Base-by-base conservation (phyloP, 768 basidiomycete species). In the Termitomyces sp. region DNA sequence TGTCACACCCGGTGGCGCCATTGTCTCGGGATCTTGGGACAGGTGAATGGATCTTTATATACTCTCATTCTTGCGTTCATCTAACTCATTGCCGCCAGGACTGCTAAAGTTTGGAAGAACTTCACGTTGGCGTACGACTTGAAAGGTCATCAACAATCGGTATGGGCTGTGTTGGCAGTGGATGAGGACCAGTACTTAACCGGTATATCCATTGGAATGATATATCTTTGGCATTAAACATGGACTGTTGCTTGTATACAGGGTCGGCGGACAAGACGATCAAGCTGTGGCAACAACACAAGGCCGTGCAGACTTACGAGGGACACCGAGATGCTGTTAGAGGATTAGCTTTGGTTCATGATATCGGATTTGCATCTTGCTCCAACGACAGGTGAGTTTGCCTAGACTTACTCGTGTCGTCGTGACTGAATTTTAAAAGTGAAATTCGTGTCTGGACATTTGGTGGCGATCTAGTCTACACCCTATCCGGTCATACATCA, bases 1-100 rank as follows among this genome's bases (percentile, higher is more conserved):
- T 64, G 81, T 85, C 4, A 82, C 83, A 10, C 70, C 80, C 9
- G 78, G 79, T 45, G 91, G 92, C 15, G 77, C 82, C 47, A 86
- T 98, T 56, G 84, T 97, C 54, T 95, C 92, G 7, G 97, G 97
- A 18, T 96, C 93, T 40, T 99, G 97, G 97, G 97, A 98, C 73
- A 89, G 81, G 96, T 96, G 63, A 70, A 83, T 71, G 11, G 43
- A 48, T 35, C 52, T 39, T 42, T 18, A 50, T 53, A 36, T 18
- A 5, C 35, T 44, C 41, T 38, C 16, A 16, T 33, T 44, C 48
- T 47, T 57, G 33, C 40, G 36, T 9, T 27, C 20, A 18, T 50
- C 23, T 5, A 27, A n/a, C 12, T 36, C n/a, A 49, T 15, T 38
- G 13, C n/a, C 2, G 15, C 1, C 64, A 98, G 95, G 67, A 93